Evolutionary conservation across 768 basidiomycete species (phyloP), one percentile per base, ranked within the genome.

Genomic region (Tulasnella sp.): DNA sequence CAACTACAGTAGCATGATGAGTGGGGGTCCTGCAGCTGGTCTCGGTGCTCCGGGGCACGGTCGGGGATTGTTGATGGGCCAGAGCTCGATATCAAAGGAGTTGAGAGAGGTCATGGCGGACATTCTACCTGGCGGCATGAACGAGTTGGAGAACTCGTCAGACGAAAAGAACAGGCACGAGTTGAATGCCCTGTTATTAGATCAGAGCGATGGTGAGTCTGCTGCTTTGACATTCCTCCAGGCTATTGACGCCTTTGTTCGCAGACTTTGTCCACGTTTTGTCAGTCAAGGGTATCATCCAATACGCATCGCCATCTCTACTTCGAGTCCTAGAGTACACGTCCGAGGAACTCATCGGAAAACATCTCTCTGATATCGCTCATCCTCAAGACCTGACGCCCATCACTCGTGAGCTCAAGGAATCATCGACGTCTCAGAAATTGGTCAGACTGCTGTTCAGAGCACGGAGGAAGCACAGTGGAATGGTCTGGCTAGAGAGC

Each of bases 381-480:
- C 90, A 93, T 63, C 82, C 82, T 1, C 82, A 84, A 43, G 93
- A 99, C 62, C 73, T 91, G 31, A 83, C 93, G 8, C 88, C 87
- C 0, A 75, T 92, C 56, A 84, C 86, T 75, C 77, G 92, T 37
- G 89, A 93, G 67, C 72, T 95, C 58, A 96, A 95, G 62, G 86
- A 87, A 57, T 35, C 55, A 3, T 53, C 54, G 13, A 20, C 53
- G 12, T 27, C 47, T 27, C 77, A 78, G 1, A 73, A 77, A 46
- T 68, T 73, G 0, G 86, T 95, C 37, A 83, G 89, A 62, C 69
- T 96, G 10, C 74, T 96, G 32, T 96, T 89, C 69, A 73, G 93
- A 2, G 84, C 87, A 6, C 71, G 73, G 27, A 76, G 81, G 5
- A 88, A 84, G 63, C 58, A 64, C 40, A 70, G 70, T 1, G 59